Evolutionary conservation across 1,139 yeast genomes (phyloP), one percentile per base, ranked within the genome.

Genomic region (Kurtzmaniella quercitrusa): DNA sequence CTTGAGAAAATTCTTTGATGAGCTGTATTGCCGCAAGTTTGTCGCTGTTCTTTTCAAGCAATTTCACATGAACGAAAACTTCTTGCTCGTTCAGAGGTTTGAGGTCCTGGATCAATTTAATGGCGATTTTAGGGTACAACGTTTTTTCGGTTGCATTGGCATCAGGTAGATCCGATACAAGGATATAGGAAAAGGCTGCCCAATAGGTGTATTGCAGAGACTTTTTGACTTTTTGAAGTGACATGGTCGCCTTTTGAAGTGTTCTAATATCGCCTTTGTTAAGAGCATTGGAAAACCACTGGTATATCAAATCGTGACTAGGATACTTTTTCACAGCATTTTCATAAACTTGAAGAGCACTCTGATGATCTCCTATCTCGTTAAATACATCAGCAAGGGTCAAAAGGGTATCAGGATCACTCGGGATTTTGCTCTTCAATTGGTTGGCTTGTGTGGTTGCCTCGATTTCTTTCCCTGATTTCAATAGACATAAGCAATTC

Each of bases 61-160:
- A 66, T 46, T 72, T 62, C 0, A 76, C 79, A 42, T 73, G 68
- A 1, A 86, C 75, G 50, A 60, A 86, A 2, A 74, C 63, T 48
- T 86, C 90, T 50, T 85, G 90, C 11, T 83, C 75, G 19, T 64
- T 66, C 33, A 58, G 53, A 1, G 85, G 82, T 33, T 63, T 60
- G 18, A 70, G 54, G 16, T 63, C 59, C 31, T 77, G 81, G 12
- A 82, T 57, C 48, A 82, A 55, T 49, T 81, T 75, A 43, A 68
- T 52, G 0, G 87, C 93, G 39, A 87, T 65, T 47, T 70, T 68
- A 3, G 82, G 79, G 51, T 74, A 81, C 34, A 85, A 62, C 21
- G 60, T 63, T 42, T 61, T 60, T 3, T 66, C 65, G 6, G 66
- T 8, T 40, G 43, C 17, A 11, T 39, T 34, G 11, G 39, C 39